These are phyloP conservation scores for Lunularia cruciata DNA, from an alignment of 225 moss, liverwort and hornwort species.

Conservation along the genomic window DNA sequence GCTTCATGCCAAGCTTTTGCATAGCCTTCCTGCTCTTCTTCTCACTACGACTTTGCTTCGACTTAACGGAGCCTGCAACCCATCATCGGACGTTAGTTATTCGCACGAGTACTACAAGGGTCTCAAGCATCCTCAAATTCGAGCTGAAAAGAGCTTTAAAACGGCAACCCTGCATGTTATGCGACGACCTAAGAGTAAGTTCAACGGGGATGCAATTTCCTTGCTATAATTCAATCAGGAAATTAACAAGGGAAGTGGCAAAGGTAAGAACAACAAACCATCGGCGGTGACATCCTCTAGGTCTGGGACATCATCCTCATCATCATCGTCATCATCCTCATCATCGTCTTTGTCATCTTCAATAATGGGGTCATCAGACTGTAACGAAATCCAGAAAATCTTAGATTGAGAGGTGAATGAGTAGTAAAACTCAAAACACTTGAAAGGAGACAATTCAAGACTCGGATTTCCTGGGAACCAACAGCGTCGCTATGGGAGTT, in stretches of 20 bases:
- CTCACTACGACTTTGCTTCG: conserved; percentile 99
- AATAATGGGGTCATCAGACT: conserved; percentile 88
- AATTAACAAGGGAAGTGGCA: neutral
- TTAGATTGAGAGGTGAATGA: too few relatives aligned
- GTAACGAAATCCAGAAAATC: neutral
- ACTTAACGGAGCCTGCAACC: conserved; percentile 63
- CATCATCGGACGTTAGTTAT: too few relatives aligned
- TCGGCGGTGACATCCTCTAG: conserved; percentile 74
- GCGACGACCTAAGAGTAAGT: too few relatives aligned
- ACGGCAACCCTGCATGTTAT: neutral
- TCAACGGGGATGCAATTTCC: neutral
- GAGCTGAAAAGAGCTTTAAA: too few relatives aligned
- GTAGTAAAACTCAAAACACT: neutral
- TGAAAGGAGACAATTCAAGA: neutral
- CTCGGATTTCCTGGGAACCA: too few relatives aligned
- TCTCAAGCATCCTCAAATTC: too few relatives aligned
- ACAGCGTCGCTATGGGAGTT: too few relatives aligned
- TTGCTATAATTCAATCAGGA: neutral
- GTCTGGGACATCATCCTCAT: conserved; percentile 75
- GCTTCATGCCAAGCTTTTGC: conserved; percentile 99
- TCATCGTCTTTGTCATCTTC: conserved; percentile 98
- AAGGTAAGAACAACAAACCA: conserved; percentile 39
- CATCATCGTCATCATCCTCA: conserved; percentile 65
- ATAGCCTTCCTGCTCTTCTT: conserved; percentile 99
- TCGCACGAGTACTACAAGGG: too few relatives aligned